Percentiles rank a stretch among this genome's conserved stretches.
These are phyloP conservation scores for Aegilops bicornis DNA, from an alignment of 176 grass and related monocot species.

Conservation along the genomic window DNA sequence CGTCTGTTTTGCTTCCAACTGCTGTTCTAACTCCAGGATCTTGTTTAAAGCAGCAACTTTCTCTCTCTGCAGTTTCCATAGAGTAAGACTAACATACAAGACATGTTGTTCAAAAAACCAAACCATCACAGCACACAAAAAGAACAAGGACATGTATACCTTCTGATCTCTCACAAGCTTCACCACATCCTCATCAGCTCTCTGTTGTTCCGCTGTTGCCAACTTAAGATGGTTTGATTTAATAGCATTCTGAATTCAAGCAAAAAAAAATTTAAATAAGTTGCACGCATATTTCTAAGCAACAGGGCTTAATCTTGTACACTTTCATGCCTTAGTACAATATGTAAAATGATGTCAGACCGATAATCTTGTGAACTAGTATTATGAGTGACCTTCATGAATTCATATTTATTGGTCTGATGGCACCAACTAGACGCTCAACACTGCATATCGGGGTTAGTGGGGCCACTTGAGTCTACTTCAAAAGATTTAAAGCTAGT, in stretches of 20 bases:
- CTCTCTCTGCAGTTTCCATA: conserved; percentile 12
- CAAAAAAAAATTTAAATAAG: neutral
- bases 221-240: conserved; percentile 19
- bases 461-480: neutral
- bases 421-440: neutral
- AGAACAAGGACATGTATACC: neutral
- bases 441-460: neutral
- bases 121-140: neutral
- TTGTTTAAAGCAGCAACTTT: conserved; percentile 1
- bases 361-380: neutral
- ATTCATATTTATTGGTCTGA: no score
- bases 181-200: conserved; percentile 13
- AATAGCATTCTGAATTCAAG: conserved; percentile 8
- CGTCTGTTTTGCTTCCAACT: conserved; percentile 12
- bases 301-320: neutral
- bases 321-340: neutral
- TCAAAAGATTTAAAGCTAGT: neutral
- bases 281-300: neutral
- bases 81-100: neutral
- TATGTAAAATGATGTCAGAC: neutral
- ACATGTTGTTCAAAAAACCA: neutral
- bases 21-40: neutral
- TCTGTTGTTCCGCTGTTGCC: conserved; percentile 10
- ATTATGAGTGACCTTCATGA: no score
- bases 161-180: conserved; percentile 8